Evolutionary conservation across 2,329 filamentous ascomycete genomes (phyloP), one percentile per base, ranked within the genome.

Genomic region (Botrytis squamosa): DNA sequence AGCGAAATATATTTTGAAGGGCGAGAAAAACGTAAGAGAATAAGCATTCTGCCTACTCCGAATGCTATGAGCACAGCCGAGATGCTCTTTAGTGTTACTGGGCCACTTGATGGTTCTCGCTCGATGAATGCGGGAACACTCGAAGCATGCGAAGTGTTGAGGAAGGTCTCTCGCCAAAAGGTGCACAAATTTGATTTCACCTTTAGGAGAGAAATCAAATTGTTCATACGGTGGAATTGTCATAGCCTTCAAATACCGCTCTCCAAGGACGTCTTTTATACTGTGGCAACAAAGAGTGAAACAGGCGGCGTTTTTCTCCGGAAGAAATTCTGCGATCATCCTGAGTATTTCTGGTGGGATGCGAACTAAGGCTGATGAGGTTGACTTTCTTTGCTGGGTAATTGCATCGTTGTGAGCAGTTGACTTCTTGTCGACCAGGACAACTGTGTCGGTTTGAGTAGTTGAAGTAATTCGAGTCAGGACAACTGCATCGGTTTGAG

Each of bases 291-390:
- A 40, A 22, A 72, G 52, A 60, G 52, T 20, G 22, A 72, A 33
- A 49, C 52, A 69, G 22, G 71, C 63, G 29, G 38, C 63, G 25
- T n/a, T 16, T 22, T 33, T 62, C 20, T 29, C 60, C 9, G 71
- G 62, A 60, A 72, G 71, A 25, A 60, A n/a, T 40, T 4, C 38
- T 69, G 64, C 52, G 60, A 74, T 74, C 74, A 71, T 46, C 62
- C 44, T 38, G 57, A 75, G 63, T 9, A 71, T 36, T 71, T 73
- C 67, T 40, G 71, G 42, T 52, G 74, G 74, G 22, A 75, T 52
- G 38, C 40, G 36, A 40, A 67, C 66, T n/a, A 70, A 40, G 70
- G 57, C 25, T 25, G 44, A 18, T 57, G 46, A 20, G 16, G 29
- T 68, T 68, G 66, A 12, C 6, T n/a, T 40, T 46, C 36, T 29